phyloP scores from a whole-genome alignment of 768 basidiomycete genomes.

The Zangia roseola region DNA sequence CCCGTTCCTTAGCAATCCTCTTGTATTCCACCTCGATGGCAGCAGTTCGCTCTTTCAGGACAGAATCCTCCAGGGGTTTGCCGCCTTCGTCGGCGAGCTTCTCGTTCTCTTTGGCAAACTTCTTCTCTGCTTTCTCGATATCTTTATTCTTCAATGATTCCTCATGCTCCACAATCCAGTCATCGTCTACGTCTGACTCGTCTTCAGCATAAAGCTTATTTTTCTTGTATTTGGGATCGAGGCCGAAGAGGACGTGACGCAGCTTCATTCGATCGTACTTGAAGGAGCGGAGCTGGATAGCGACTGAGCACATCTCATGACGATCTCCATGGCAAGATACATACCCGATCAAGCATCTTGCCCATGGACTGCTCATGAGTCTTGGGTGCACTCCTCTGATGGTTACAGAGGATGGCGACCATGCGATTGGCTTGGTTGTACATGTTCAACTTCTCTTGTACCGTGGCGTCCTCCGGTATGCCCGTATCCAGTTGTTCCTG shows the following conservation, averaged over 20 bases:
- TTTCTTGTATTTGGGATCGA: conserved; percentile 82
- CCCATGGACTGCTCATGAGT: conserved; percentile 92
- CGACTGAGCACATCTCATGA: conserved; percentile 2
- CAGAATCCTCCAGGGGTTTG: conserved; percentile 53
- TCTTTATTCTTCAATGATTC: conserved; percentile 74
- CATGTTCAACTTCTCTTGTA: conserved; percentile 95
- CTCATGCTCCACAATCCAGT: conserved; percentile 83
- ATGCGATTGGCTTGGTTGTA: conserved; percentile 97
- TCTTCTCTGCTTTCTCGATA: conserved; percentile 88
- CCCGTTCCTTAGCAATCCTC: conserved; percentile 76
- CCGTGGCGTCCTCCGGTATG: conserved; percentile 62
- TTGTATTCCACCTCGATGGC: conserved; percentile 78
- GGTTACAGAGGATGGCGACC: conserved; percentile 98
- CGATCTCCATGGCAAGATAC: conserved; percentile 18
- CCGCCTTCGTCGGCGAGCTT: conserved; percentile 74
- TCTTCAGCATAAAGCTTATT: conserved; percentile 72
- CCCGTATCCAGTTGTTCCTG: conserved; percentile 83
- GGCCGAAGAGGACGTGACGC: conserved; percentile 78
- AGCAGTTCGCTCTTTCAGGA: conserved; percentile 65
- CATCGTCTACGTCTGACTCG: conserved; percentile 94
- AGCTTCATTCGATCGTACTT: conserved; percentile 99
- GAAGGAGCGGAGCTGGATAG: conserved; percentile 71
- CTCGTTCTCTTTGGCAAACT: conserved; percentile 92
- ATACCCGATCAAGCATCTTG: conserved; percentile 88
- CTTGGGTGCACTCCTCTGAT: conserved; percentile 93